phyloP scores from a whole-genome alignment of 306 rosid genomes.

The Argentina anserina region DNA sequence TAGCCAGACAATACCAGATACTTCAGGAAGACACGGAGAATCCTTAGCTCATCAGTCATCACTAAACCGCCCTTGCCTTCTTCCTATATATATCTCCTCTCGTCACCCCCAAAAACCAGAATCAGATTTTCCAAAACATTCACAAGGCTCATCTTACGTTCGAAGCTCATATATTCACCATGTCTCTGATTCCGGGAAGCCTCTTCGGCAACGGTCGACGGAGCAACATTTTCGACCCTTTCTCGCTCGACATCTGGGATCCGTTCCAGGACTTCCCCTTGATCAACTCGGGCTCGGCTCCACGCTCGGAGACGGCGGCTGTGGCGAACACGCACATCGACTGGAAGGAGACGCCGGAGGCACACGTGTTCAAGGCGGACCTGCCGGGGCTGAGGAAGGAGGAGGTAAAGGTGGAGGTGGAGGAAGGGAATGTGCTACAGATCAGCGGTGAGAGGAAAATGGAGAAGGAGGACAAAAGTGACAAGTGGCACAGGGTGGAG shows the following conservation, averaged over 20 bases:
- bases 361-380: constrained; percentile 38
- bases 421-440: constrained; percentile 29
- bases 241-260: constrained; percentile 28
- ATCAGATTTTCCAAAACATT: neutral
- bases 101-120: neutral
- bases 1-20: neutral
- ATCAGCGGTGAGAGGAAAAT: constrained; percentile 32
- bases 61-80: neutral
- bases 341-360: constrained; percentile 39
- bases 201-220: constrained; percentile 23
- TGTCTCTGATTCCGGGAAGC: constrained; percentile 24
- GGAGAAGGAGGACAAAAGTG: constrained; percentile 30
- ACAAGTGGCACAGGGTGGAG: constrained; percentile 39
- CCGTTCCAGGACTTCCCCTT: constrained; percentile 19
- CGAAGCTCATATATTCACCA: neutral
- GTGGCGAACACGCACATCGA: constrained; percentile 31
- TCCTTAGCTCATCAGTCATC: too few species aligned
- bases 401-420: constrained; percentile 36
- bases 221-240: constrained; percentile 29
- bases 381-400: constrained; percentile 35
- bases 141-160: neutral
- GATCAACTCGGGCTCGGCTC: neutral
- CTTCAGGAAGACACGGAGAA: neutral
- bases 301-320: constrained; percentile 24
- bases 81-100: neutral